Evolutionary conservation across 129 eudicot species (phyloP).

Genomic region (Escallonia herrerae): DNA sequence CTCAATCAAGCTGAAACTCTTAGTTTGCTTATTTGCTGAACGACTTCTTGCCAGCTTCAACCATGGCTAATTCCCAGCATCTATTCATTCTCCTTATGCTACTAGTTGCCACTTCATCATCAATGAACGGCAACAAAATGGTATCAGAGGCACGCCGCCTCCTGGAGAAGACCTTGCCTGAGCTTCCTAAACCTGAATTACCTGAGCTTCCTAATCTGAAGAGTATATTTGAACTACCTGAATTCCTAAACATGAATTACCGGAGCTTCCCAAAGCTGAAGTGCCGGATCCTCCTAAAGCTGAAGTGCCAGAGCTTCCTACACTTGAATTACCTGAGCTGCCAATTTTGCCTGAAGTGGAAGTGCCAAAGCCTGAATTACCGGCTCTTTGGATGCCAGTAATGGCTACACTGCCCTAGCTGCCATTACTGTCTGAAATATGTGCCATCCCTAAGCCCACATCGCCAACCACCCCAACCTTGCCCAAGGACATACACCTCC

Average conservation of each 20-base stretch:
- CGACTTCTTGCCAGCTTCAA: not conserved
- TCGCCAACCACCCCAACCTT: conserved; percentile 7
- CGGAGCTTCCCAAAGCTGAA: no score
- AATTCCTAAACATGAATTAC: no score
- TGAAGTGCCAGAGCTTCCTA: not conserved
- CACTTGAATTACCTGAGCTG: not conserved
- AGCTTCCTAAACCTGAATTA: not conserved
- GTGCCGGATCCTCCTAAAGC: no score
- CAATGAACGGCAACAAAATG: not conserved
- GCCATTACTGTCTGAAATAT: conserved; percentile 7
- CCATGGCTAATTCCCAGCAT: not conserved
- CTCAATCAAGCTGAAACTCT: not conserved
- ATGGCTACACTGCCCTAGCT: conserved; percentile 8
- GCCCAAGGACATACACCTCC: conserved; percentile 1
- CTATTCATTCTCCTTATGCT: not conserved
- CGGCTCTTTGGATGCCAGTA: no score
- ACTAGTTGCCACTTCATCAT: not conserved
- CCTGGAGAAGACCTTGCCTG: not conserved
- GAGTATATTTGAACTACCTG: no score
- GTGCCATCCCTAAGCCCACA: conserved; percentile 11
- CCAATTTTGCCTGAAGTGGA: not conserved
- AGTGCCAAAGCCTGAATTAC: not conserved
- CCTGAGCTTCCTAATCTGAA: no score
- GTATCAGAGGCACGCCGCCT: conserved; percentile 3
- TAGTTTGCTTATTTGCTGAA: not conserved